Evolutionary conservation across 345 rosid genomes (phyloP).

Genomic region (Barbarea vulgaris): DNA sequence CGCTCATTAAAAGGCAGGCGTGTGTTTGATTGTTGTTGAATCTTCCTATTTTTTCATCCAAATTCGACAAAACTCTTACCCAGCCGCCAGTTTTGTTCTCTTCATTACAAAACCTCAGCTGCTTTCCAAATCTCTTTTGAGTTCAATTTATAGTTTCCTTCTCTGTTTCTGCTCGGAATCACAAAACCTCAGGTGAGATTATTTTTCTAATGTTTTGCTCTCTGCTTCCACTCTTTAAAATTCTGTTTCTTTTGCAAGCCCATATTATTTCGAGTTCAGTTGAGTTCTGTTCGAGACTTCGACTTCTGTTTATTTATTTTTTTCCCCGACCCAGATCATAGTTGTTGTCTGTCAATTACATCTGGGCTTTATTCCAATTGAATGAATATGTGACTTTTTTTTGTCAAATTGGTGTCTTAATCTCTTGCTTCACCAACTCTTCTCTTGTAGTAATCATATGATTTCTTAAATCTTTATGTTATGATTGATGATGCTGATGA

Average conservation of each 20-base stretch:
- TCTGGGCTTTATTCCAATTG: not conserved
- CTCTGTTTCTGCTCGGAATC: not conserved
- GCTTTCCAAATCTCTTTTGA: not conserved
- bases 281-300: not conserved
- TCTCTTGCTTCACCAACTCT: not conserved
- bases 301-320: not conserved
- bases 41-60: slow-evolving; percentile 2
- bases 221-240: not conserved
- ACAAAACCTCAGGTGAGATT: not conserved
- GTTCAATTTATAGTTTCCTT: not conserved
- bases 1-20: not conserved
- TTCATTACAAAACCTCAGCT: not conserved
- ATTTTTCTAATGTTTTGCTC: not conserved
- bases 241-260: not conserved
- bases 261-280: not conserved
- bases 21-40: not conserved
- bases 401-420: not conserved
- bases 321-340: not conserved
- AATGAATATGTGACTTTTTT: not conserved
- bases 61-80: not conserved
- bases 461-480: not conserved
- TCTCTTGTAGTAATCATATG: not conserved
- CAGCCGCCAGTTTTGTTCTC: slow-evolving; percentile 11
- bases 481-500: not conserved
- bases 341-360: not conserved